Base-by-base conservation (phyloP, 2,329 filamentous ascomycete genomes). In the Colletotrichum destructivum region DNA sequence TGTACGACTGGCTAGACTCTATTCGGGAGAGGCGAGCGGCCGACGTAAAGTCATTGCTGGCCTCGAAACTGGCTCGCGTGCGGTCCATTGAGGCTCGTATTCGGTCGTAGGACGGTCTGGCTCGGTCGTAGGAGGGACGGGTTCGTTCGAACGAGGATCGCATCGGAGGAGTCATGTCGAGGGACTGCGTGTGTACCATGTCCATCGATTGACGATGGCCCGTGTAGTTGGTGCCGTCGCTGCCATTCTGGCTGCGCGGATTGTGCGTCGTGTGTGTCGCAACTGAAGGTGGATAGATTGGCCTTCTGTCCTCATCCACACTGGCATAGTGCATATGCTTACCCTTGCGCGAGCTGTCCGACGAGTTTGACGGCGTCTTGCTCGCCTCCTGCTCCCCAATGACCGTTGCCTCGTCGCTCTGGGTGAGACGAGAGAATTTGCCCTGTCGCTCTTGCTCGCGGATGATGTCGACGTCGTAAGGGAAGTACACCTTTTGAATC, bases 391-490 rank as follows among this genome's bases (percentile, higher is more conserved):
- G 51, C 21, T 71, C 70, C 44, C 70, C 70, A 40, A 62, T 40
- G 35, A 71, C 70, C 61, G 66, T 71, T 38, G 61, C 61, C 21
- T 72, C 70, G 46, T 72, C 69, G 46, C 66, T 60, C 72, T 84
- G 84, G n/a, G 84, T 87, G 61, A 96, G 86, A 77, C 94, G 90
- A 75, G 93, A 90, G 80, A 97, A 98, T 78, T 92, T 91, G 75
- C 96, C 96, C 83, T 91, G 87, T 38, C 90, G 90, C 73, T 97
- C 91, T 84, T 98, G 95, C 82, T 99, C 96, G 59, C 96, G 94
- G 78, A 99, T 91, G 75, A 99, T 97, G 80, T 99, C 96, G 70
- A 98, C 92, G 78, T 99, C 96, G 75, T 93, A 92, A 4, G 96
- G 96, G 81, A 93, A 94, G 84, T 95, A 98, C 66, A 98, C 93